phyloP scores from a whole-genome alignment of 768 basidiomycete species.

The Mycena alexandri region DNA sequence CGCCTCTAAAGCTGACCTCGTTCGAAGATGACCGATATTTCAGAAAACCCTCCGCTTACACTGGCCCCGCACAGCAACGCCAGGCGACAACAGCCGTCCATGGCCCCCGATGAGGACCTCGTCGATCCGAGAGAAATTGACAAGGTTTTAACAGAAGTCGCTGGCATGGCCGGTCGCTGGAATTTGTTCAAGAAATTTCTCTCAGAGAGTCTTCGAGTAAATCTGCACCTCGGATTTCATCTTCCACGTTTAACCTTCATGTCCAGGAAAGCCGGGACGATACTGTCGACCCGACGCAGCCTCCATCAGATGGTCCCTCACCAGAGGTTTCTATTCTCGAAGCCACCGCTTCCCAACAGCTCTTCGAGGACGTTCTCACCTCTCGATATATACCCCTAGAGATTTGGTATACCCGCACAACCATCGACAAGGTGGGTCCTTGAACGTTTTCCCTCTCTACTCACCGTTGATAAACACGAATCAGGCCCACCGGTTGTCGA shows the following conservation, averaged over 20 bases:
- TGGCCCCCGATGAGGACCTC: conserved; percentile 60
- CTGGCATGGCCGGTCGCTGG: conserved; percentile 94
- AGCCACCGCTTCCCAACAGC: conserved; percentile 63
- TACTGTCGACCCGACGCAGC: conserved; percentile 30
- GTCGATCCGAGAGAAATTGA: conserved; percentile 94
- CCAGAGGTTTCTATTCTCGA: conserved; percentile 52
- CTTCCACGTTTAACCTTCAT: conserved; percentile 18
- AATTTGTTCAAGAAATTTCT: conserved; percentile 91
- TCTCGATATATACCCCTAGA: conserved; percentile 92
- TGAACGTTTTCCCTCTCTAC: neutral
- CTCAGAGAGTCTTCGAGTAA: conserved; percentile 77
- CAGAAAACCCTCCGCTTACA: conserved; percentile 55
- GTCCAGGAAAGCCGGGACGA: conserved; percentile 40
- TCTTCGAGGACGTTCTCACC: conserved; percentile 76
- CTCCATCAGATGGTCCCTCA: conserved; percentile 8
- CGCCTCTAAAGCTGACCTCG: neutral
- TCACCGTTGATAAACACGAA: conserved; percentile 11
- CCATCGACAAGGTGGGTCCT: conserved; percentile 83
- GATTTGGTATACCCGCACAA: conserved; percentile 88
- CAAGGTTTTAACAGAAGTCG: conserved; percentile 86
- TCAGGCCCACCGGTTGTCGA: conserved; percentile 91
- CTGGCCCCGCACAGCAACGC: conserved; percentile 43
- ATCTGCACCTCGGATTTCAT: neutral
- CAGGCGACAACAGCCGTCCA: conserved; percentile 47
- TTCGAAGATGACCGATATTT: conserved; percentile 61